Conservation (phyloP, 345 rosid genomes). For the Boechera retrofracta region DNA sequence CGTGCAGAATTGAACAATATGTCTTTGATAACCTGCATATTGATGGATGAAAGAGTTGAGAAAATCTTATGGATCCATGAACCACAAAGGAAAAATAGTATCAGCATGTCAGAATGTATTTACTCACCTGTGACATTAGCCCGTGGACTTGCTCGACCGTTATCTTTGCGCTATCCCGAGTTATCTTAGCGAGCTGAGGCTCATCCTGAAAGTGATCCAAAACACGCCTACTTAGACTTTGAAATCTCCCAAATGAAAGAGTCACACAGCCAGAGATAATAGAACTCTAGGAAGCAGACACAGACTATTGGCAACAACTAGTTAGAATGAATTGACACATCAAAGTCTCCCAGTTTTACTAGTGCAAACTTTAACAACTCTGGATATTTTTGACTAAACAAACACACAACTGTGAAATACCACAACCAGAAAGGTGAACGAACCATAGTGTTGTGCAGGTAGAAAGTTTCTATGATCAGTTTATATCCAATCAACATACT, state of each 20-base stretch:
- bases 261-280: background rate
- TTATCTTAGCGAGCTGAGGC: slow-evolving; percentile 94
- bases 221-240: slow-evolving; percentile 11
- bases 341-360: background rate
- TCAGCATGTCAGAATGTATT: slow-evolving; percentile 6
- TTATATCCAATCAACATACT: slow-evolving; percentile 12
- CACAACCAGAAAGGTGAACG: slow-evolving; percentile 16
- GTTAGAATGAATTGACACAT: background rate
- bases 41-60: background rate
- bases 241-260: background rate
- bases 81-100: background rate
- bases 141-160: slow-evolving; percentile 99
- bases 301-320: slow-evolving; percentile 12
- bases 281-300: slow-evolving; percentile 5
- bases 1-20: slow-evolving; percentile 87
- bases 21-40: slow-evolving; percentile 86
- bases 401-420: background rate
- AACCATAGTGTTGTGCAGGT: slow-evolving; percentile 11
- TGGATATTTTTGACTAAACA: background rate
- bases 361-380: background rate
- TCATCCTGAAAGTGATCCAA: slow-evolving; percentile 73
- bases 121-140: slow-evolving; percentile 92
- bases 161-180: slow-evolving; percentile 95
- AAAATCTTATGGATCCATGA: slow-evolving; percentile 4
- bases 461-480: slow-evolving; percentile 16